phyloP scores from a whole-genome alignment of 169 alveolate genomes.

The Plasmodium gonderi region DNA sequence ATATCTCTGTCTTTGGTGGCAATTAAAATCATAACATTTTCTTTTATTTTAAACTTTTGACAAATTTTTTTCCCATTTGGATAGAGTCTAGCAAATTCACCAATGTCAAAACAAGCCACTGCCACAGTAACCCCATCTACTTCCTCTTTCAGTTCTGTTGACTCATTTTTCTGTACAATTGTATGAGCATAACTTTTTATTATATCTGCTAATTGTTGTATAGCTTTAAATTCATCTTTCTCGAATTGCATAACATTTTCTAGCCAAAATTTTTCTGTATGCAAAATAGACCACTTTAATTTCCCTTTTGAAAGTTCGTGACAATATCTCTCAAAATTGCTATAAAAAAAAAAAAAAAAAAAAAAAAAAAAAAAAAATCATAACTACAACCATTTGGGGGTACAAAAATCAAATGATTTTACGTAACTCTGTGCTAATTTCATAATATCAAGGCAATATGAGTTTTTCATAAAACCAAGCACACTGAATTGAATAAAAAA shows the following conservation, averaged over 20 bases:
- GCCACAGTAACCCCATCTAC: constrained; percentile 87
- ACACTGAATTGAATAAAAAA: not conserved
- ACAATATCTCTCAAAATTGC: constrained; percentile 87
- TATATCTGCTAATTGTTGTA: constrained; percentile 84
- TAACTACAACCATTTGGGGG: not conserved
- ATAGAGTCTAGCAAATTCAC: constrained; percentile 91
- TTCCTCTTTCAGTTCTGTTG: constrained; percentile 50
- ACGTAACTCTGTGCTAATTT: too few relatives aligned
- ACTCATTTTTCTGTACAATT: constrained; percentile 27
- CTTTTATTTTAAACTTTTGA: constrained; percentile 88
- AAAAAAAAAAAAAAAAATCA: not conserved
- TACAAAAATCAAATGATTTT: too few relatives aligned
- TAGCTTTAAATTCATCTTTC: constrained; percentile 86
- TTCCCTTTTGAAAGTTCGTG: constrained; percentile 84
- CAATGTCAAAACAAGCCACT: constrained; percentile 92
- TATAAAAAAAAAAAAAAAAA: constrained; percentile 1
- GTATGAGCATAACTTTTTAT: constrained; percentile 76
- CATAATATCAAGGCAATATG: too few relatives aligned
- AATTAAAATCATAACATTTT: constrained; percentile 86
- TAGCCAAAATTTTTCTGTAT: constrained; percentile 89
- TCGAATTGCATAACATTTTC: constrained; percentile 86
- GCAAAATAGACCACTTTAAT: constrained; percentile 87
- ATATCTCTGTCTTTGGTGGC: constrained; percentile 88
- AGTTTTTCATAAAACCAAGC: not conserved
- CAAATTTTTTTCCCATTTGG: constrained; percentile 90